Evolutionary conservation across 2,329 filamentous ascomycete genomes (phyloP), one percentile per base, ranked within the genome.

Genomic region (Pseudocercospora cruenta): DNA sequence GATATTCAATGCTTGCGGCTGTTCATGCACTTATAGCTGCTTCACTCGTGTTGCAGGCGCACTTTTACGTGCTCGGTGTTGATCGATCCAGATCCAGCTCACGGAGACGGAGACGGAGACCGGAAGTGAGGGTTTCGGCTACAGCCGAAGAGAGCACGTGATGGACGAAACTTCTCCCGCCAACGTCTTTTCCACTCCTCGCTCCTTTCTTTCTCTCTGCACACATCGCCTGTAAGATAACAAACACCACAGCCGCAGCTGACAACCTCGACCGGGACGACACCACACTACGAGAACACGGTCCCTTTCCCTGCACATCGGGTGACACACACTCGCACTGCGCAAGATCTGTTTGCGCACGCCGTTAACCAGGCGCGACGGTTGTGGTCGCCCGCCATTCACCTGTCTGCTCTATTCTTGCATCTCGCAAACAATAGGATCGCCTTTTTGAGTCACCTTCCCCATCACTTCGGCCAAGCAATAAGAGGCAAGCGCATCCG

Each of bases 371-470:
- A 58, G 55, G 55, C 55, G 24, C 55, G 55, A 58, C 55, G 55
- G 21, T 21, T 39, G 55, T 58, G 28, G n/a, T 51, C 39, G 58
- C 49, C 24, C 45, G 45, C 45, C 45, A 22, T 26, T 21, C 58
- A 26, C 58, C 58, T 43, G 45, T 60, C 36, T 60, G 36, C 19
- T 60, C 58, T 33, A 26, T 60, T 60, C 22, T 47, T 24, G 58
- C 58, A 26, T 26, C 26, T 14, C 26, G 58, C 58, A 60, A 28
- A 22, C 58, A 26, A 49, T 51, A 33, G 58, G 6, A 58, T 28
- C 55, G 55, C 33, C 16, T 8, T 21, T 58, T 22, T 21, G 33
- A 19, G 28, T 24, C 55, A 26, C 55, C 31, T 24, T 16, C 36
- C 21, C 24, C 19, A 10, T 24, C 55, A 58, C 31, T 19, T 19